A percentile compares a stretch with the other conserved stretches of the same genome.
phyloP scores from a whole-genome alignment of 148 eudicot species.

The Rhododendron ferrugineum region DNA sequence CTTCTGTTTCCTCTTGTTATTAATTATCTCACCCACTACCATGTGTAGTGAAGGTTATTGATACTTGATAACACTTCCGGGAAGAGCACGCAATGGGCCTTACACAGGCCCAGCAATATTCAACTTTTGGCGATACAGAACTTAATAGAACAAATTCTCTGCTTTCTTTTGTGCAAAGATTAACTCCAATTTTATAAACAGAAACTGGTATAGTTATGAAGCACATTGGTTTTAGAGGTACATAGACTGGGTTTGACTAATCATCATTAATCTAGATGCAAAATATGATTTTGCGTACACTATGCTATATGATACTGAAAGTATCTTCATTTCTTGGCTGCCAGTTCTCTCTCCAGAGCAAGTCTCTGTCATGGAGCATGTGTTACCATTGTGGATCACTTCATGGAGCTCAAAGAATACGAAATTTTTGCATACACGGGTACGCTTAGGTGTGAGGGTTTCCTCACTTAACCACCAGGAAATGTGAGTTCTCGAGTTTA shows the following conservation, averaged over 20 bases:
- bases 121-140: not conserved
- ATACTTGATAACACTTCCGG: not conserved
- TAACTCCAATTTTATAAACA: not conserved
- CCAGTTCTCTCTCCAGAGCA: conserved; percentile 71
- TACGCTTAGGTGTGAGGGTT: conserved; percentile 63
- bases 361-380: conserved; percentile 70
- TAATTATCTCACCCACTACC: not conserved
- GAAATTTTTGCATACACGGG: conserved; percentile 37
- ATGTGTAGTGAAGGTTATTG: not conserved
- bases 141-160: not conserved
- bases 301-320: conserved; percentile 6
- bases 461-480: conserved; percentile 54
- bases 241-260: not conserved
- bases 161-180: not conserved
- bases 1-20: not conserved
- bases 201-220: not conserved
- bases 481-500: conserved; percentile 50
- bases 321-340: conserved; percentile 12
- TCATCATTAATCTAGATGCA: not conserved
- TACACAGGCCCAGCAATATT: not conserved
- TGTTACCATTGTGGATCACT: conserved; percentile 74
- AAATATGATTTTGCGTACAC: not conserved
- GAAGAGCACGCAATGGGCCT: not conserved
- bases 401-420: conserved; percentile 46
- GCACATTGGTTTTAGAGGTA: not conserved